A percentile compares a stretch with the other conserved stretches of the same genome.
Evolutionary conservation across 2,329 filamentous ascomycete species (phyloP).

Genomic region (Fusarium cicatricum): DNA sequence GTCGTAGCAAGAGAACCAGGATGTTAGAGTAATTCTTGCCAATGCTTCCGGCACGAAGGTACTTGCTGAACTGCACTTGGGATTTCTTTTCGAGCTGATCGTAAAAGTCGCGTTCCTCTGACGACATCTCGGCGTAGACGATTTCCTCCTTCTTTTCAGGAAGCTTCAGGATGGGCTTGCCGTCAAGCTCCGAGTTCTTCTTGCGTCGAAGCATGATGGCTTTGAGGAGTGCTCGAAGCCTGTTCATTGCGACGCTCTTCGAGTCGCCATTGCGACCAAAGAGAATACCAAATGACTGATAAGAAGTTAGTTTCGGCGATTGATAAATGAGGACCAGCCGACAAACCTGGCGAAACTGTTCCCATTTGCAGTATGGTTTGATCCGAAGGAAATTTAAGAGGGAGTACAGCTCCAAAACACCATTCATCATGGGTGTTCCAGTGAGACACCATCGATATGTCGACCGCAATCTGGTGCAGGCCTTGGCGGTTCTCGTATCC

Average conservation of each 20-base stretch:
- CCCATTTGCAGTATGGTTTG: conserved; percentile 73
- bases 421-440: conserved; percentile 91
- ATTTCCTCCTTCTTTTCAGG: conserved; percentile 80
- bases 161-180: conserved; percentile 79
- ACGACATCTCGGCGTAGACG: conserved; percentile 74
- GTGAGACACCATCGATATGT: conserved; percentile 82
- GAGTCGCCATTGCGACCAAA: conserved; percentile 56
- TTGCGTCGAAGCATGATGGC: conserved; percentile 84
- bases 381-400: conserved; percentile 81
- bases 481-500: conserved; percentile 74
- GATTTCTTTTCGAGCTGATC: conserved; percentile 74
- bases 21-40: conserved; percentile 78
- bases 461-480: conserved; percentile 71
- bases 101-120: conserved; percentile 81
- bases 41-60: conserved; percentile 73
- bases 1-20: conserved; percentile 79
- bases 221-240: conserved; percentile 78
- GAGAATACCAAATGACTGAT: conserved; percentile 53
- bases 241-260: conserved; percentile 70
- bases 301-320: neutral
- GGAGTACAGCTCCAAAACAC: conserved; percentile 78
- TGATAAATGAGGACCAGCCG: neutral
- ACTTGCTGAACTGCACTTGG: conserved; percentile 78
- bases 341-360: conserved; percentile 66
- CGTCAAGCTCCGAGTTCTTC: conserved; percentile 81